phyloP scores from a whole-genome alignment of 2,329 filamentous ascomycete species.

The Stagonosporopsis rhizophila region DNA sequence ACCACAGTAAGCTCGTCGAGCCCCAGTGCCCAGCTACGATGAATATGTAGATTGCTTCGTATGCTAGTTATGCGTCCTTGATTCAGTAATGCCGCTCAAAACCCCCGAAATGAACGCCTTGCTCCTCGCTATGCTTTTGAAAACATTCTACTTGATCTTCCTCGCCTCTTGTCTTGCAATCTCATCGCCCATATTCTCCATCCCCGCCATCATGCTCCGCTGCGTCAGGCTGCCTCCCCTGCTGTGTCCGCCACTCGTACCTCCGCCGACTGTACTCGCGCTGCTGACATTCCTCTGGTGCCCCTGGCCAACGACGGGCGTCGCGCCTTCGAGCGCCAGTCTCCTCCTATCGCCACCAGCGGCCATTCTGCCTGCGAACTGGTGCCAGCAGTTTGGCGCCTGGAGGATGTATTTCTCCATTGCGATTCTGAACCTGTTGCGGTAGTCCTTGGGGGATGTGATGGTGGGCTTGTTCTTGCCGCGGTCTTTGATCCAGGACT shows the following conservation, averaged over 20 bases:
- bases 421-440: conserved; percentile 91
- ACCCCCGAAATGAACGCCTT: too few relatives aligned
- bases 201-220: not conserved
- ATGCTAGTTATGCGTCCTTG: too few relatives aligned
- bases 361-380: conserved; percentile 57
- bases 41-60: too few relatives aligned
- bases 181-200: conserved; percentile 11
- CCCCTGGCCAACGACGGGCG: conserved; percentile 10
- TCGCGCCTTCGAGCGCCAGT: conserved; percentile 20
- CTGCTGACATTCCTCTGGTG: conserved; percentile 29
- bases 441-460: conserved; percentile 96
- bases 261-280: conserved; percentile 17
- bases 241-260: conserved; percentile 10
- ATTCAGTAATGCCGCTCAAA: too few relatives aligned
- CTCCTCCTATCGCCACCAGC: conserved; percentile 27
- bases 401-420: conserved; percentile 90
- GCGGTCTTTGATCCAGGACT: conserved; percentile 98
- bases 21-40: too few relatives aligned
- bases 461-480: conserved; percentile 90
- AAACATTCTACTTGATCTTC: conserved; percentile 12
- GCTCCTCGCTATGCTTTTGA: not conserved
- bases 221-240: conserved; percentile 10
- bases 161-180: conserved; percentile 8
- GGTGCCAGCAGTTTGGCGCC: conserved; percentile 78
- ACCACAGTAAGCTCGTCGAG: too few relatives aligned